Evolutionary conservation across 306 rosid genomes (phyloP), one percentile per base, ranked within the genome.

Genomic region (Vicia sativa): DNA sequence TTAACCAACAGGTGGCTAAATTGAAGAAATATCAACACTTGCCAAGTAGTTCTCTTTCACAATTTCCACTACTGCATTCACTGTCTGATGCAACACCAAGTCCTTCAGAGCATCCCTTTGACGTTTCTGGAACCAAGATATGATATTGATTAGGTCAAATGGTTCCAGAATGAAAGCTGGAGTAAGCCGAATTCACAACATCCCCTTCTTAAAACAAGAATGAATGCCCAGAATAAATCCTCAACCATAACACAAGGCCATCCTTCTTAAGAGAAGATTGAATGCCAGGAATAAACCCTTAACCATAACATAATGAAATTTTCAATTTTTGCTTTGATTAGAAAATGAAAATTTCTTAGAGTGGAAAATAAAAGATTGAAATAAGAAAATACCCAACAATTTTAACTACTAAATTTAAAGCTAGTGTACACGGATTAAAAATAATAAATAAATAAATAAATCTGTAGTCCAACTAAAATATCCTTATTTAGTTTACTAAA

Each of bases 41-140:
- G 73, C 98, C 96, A 90, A 62, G 85, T 93, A 93, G 80, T 82
- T 83, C 64, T 93, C 96, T 79, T 88, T 93, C 71, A 85, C 92
- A 67, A 87, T 74, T 86, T 93, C 97, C 61, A 93, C 96, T 9
- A 79, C 72, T 44, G 95, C 89, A 71, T 86, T 86, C 46, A 90
- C 97, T 3, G 76, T 79, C 84, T 90, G 91, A 74, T 88, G 79
- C 71, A 87, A 60, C 75, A 73, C 87, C 78, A 90, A 74, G 78
- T 69, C 83, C 74, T 43, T 78, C 4, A 13, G 68, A 44, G 85
- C 78, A 62, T 80, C 96, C 72, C 79, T 77, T 77, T 75, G 87
- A 43, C 97, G 97, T 81, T 93, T 93, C 96, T 92, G 78, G 49
- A 78, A 79, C 35, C 43, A 54, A 53, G 18, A 26, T 52, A 64